These are phyloP conservation scores for Delphinella strobiligena DNA, from an alignment of 2,329 filamentous ascomycete genomes.

Conservation along the genomic window DNA sequence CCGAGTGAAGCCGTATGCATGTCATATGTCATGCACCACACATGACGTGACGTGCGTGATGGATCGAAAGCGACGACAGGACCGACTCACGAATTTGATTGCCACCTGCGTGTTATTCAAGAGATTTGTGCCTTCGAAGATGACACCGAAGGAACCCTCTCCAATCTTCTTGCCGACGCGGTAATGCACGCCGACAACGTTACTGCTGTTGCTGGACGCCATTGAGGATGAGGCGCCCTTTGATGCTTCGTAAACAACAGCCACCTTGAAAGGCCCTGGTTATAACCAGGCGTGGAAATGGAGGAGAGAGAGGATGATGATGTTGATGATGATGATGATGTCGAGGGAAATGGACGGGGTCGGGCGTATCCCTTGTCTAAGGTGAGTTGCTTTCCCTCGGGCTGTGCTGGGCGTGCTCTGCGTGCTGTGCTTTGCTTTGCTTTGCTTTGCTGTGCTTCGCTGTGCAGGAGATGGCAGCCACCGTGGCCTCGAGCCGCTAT, in stretches of 20 bases:
- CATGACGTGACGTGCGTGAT: too few species aligned
- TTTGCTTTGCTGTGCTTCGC: too few species aligned
- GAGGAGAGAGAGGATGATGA: conserved; percentile 1
- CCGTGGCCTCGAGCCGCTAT: too few species aligned
- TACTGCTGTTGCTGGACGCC: conserved; percentile 82
- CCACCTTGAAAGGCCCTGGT: background rate
- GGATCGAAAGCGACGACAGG: too few species aligned
- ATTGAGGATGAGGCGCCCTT: conserved; percentile 34
- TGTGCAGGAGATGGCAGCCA: too few species aligned
- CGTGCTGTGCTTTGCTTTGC: background rate
- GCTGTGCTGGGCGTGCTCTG: background rate
- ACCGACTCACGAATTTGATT: conserved; percentile 83
- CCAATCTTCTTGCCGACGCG: conserved; percentile 98
- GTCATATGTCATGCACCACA: too few species aligned
- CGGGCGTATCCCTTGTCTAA: background rate
- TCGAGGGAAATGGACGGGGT: background rate
- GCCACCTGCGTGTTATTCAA: conserved; percentile 98
- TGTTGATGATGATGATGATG: background rate
- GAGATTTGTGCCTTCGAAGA: conserved; percentile 95
- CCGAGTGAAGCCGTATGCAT: too few species aligned
- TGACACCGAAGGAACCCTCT: conserved; percentile 93
- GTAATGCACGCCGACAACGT: conserved; percentile 98
- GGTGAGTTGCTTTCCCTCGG: background rate
- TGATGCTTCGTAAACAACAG: background rate
- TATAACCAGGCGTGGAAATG: background rate